Evolutionary conservation across 2,329 filamentous ascomycete genomes (phyloP).

Genomic region (Pseudogymnoascus sp.): DNA sequence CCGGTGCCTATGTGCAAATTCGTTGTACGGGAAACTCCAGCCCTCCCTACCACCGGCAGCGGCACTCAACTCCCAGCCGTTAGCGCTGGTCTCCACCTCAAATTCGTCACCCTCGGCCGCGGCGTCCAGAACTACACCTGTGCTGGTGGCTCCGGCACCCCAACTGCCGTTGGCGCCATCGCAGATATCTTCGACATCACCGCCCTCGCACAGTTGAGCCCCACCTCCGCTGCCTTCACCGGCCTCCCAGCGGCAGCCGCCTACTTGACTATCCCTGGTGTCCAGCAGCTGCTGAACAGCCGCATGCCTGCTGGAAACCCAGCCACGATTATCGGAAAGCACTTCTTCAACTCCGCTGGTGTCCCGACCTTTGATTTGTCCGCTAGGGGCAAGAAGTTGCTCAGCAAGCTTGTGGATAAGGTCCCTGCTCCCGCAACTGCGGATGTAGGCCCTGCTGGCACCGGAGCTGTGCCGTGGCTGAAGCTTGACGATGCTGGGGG

Average conservation of each 20-base stretch:
- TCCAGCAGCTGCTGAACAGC: neutral
- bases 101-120: conserved; percentile 26
- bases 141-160: conserved; percentile 14
- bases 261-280: conserved; percentile 15
- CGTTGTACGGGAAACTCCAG: conserved; percentile 12
- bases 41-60: conserved; percentile 21
- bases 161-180: conserved; percentile 23
- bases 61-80: conserved; percentile 20
- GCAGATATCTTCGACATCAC: conserved; percentile 29
- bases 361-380: conserved; percentile 26
- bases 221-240: conserved; percentile 12
- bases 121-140: conserved; percentile 31
- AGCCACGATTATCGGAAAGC: conserved; percentile 14
- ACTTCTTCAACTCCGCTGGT: conserved; percentile 25
- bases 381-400: conserved; percentile 18
- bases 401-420: conserved; percentile 18
- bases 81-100: conserved; percentile 21
- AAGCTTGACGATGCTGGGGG: conserved; percentile 21
- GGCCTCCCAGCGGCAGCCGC: conserved; percentile 19
- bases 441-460: conserved; percentile 19
- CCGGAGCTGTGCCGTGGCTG: conserved; percentile 27
- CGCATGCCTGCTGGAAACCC: neutral
- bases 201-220: conserved; percentile 17
- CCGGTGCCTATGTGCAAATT: conserved; percentile 12
- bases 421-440: conserved; percentile 22